phyloP scores from a whole-genome alignment of 116 monocot genomes.

The Iris pallida region DNA sequence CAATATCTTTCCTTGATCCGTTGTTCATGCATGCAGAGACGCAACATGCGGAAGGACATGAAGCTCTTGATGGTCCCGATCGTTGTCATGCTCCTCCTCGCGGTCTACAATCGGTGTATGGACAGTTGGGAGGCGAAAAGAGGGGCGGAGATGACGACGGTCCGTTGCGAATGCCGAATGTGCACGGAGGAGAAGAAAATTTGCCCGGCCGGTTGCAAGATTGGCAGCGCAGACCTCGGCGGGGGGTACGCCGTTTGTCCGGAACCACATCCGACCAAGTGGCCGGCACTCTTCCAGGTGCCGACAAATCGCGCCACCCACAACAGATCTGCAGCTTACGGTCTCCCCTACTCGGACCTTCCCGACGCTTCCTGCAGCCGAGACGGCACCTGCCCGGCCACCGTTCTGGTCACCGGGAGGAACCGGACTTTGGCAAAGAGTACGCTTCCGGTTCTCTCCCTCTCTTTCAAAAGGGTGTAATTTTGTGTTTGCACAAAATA shows the following conservation, averaged over 20 bases:
- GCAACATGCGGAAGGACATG: too few species aligned
- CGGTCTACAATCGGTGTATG: too few species aligned
- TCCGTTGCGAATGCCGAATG: background rate
- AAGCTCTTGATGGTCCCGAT: too few species aligned
- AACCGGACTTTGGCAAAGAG: slow-evolving; percentile 7
- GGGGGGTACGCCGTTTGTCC: background rate
- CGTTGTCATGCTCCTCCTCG: too few species aligned
- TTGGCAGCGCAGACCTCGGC: background rate
- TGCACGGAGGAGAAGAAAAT: background rate
- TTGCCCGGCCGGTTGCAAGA: background rate
- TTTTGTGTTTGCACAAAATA: too few species aligned
- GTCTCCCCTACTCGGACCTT: background rate
- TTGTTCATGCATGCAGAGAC: too few species aligned
- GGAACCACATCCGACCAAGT: slow-evolving; percentile 1
- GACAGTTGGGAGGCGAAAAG: too few species aligned
- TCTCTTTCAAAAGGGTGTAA: too few species aligned
- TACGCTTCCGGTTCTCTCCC: too few species aligned
- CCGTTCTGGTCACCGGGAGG: slow-evolving; percentile 9
- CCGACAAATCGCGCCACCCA: slow-evolving; percentile 1
- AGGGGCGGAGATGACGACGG: background rate
- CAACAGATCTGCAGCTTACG: background rate
- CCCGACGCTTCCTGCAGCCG: background rate
- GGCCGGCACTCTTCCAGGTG: slow-evolving; percentile 8
- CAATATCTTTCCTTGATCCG: too few species aligned
- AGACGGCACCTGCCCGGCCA: slow-evolving; percentile 1